Base-by-base conservation (phyloP, 371 early-diverging fungal genomes). In the Mortierella sp. region DNA sequence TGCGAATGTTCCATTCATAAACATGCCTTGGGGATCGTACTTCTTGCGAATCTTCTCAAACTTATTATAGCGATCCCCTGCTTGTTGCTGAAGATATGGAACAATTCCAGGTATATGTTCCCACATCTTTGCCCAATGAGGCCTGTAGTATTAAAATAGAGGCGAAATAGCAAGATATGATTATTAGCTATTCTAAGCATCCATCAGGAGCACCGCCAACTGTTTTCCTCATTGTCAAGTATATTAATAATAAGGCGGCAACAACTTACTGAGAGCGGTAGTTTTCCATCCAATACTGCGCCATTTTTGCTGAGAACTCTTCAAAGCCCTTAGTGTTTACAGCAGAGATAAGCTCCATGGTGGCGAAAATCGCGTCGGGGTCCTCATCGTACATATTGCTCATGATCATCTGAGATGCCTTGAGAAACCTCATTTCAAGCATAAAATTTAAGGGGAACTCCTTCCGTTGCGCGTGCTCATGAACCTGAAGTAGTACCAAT, bases 91-190 rank as follows among this genome's bases (percentile, higher is more conserved):
- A 6, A 88, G 73, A 63, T 84, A 82, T 0, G 82, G 74, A 28
- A 58, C 58, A 58, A 80, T 55, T 72, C 79, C 79, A 19, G 82
- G 81, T 1, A 88, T 24, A 60, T 78, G 50, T 74, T 88, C 84
- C 82, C 79, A 88, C 54, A 76, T 54, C 78, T 88, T 88, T 13
- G 82, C 84, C 84, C 84, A 84, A 31, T 88, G 84, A 13, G 87
- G 81, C 42, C 81, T 81, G 52, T 28, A 28, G 58, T 58, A 21
- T 11, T 28, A 3, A 19, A 28, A 54, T 48, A 72, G 57, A 54
- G 73, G 54, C 7, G n/a, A 45, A 55, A 54, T 54, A 24, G 3
- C 54, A 47, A 44, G 21, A 11, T 34, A 52, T 72, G 52, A 26
- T 31, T 21, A 57, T 57, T 38, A 52, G 16, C 55, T 42, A n/a